Percentiles rank a stretch among this genome's conserved stretches.
Evolutionary conservation across 495 filamentous ascomycete genomes (phyloP).

Genomic region (Hypoxylon fuscum): DNA sequence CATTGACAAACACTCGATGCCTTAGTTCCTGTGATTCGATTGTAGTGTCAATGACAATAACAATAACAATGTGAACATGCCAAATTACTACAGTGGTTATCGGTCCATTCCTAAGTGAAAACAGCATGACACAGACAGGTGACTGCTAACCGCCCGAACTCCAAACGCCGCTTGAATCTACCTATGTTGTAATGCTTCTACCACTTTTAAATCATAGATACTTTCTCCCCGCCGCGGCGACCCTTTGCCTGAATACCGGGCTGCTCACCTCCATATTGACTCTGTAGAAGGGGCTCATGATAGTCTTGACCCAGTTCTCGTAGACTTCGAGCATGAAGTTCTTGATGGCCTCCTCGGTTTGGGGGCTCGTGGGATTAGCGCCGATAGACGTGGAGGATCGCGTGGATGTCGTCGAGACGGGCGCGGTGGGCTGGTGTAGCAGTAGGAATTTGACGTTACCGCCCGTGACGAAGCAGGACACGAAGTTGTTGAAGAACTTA

Average conservation of each 20-base stretch:
- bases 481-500: constrained; percentile 88
- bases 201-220: constrained; percentile 67
- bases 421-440: constrained; percentile 76
- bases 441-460: constrained; percentile 87
- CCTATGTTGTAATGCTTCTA: background rate
- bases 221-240: constrained; percentile 89
- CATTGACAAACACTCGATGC: background rate
- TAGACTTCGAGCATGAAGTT: constrained; percentile 95
- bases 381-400: constrained; percentile 72
- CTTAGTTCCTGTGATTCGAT: background rate
- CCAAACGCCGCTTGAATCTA: constrained; percentile 15
- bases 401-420: constrained; percentile 47
- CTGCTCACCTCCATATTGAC: constrained; percentile 84
- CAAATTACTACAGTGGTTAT: background rate
- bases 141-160: constrained; percentile 3
- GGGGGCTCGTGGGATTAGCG: constrained; percentile 82
- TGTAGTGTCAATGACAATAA: background rate
- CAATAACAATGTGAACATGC: background rate
- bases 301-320: constrained; percentile 93
- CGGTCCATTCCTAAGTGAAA: background rate
- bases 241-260: constrained; percentile 80
- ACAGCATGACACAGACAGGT: background rate
- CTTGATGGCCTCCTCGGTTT: constrained; percentile 92
- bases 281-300: constrained; percentile 95
- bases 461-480: constrained; percentile 90